These are phyloP conservation scores for Penicillium macrosclerotiorum DNA, from an alignment of 495 filamentous ascomycete species.

Conservation along the genomic window DNA sequence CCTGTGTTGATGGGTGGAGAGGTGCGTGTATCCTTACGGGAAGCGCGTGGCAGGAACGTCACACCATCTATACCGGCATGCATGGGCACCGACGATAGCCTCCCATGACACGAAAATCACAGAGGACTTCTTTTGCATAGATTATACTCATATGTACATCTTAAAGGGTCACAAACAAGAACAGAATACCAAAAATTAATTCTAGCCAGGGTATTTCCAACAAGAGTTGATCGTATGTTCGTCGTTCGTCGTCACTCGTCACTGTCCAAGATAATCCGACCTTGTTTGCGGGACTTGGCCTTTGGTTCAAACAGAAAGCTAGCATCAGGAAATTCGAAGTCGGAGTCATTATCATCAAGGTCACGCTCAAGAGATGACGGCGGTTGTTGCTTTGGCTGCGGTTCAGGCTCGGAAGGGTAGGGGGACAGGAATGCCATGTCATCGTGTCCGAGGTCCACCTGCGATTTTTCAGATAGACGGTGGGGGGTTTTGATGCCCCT, in stretches of 20 bases:
- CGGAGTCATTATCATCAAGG: constrained; percentile 13
- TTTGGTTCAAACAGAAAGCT: constrained; percentile 10
- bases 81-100: neutral
- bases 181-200: neutral
- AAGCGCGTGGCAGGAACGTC: constrained; percentile 22
- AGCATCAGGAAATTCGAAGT: constrained; percentile 12
- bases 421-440: constrained; percentile 11
- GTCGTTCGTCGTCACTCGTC: constrained; percentile 22
- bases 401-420: constrained; percentile 4
- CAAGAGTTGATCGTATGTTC: constrained; percentile 1
- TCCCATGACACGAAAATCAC: neutral
- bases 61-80: neutral
- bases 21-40: constrained; percentile 31
- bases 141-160: constrained; percentile 3
- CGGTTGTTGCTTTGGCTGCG: neutral
- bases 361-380: constrained; percentile 4
- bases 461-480: too few species aligned
- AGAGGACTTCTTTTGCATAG: too few species aligned
- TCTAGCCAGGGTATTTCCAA: neutral
- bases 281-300: constrained; percentile 3
- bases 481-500: neutral
- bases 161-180: neutral
- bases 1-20: constrained; percentile 33
- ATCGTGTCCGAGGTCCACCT: neutral
- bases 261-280: constrained; percentile 7